Conservation (phyloP, 1,284 basidiomycete species). For the Cryptococcus neoformans region DNA sequence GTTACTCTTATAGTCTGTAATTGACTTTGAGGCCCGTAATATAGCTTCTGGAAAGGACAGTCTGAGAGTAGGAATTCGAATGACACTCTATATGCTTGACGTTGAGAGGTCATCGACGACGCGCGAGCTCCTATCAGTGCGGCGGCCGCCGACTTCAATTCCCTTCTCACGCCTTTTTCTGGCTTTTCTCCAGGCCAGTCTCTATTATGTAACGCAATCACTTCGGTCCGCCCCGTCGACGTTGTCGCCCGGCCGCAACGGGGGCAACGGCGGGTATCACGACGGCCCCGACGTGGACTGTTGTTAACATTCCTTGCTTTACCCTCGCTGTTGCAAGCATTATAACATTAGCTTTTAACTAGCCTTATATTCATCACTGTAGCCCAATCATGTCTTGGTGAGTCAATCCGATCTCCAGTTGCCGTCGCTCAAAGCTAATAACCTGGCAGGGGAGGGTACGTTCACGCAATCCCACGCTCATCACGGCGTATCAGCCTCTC, state of each 20-base stretch:
- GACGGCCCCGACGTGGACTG: background rate
- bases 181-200: background rate
- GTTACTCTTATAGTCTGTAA: too few relatives aligned
- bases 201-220: too few relatives aligned
- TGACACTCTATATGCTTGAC: too few relatives aligned
- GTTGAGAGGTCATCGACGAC: slow-evolving; percentile 3
- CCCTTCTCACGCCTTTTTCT: background rate
- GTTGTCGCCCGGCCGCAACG: background rate
- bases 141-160: background rate
- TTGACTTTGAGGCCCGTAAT: too few relatives aligned
- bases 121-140: slow-evolving; percentile 3
- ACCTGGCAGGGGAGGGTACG: slow-evolving; percentile 1
- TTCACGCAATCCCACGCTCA: background rate
- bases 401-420: background rate
- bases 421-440: background rate
- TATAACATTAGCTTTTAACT: too few relatives aligned
- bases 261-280: background rate
- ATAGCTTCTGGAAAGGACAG: too few relatives aligned
- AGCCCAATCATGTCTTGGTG: slow-evolving; percentile 1
- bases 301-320: background rate
- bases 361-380: background rate
- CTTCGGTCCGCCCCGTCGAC: too few relatives aligned
- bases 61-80: too few relatives aligned
- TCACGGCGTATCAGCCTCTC: background rate
- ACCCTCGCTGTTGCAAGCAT: background rate